Evolutionary conservation across 2,329 filamentous ascomycete genomes (phyloP), one percentile per base, ranked within the genome.

Genomic region (Trichoderma arundinaceum): DNA sequence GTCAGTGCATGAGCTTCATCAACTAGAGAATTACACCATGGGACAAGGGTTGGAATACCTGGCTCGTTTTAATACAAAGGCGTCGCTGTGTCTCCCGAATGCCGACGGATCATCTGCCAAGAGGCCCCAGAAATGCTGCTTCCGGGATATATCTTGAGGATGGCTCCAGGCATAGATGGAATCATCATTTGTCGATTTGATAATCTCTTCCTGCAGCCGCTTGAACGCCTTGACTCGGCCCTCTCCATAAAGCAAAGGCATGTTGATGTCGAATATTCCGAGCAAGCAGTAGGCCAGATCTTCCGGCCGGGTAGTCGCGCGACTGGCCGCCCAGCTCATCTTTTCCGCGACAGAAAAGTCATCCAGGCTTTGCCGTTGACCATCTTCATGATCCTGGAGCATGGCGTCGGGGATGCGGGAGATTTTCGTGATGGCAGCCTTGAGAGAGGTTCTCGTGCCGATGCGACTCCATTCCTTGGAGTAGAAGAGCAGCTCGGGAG

Each of bases 211-310:
- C 38, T 74, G 73, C 1, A 74, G 54, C 7, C 73, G 57, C 41
- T 69, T 72, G 65, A 74, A 74, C 1, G 73, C 72, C 22, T 74
- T 73, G 22, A 33, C 60, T 32, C 66, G 69, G 0, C 75, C 75
- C 53, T 77, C 74, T 3, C 75, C 74, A 13, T 76, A 77, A 0
- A 77, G 68, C 7, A 77, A 64, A 4, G 75, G 72, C 72, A 77
- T 77, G 46, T 75, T 72, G 46, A 77, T 75, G 57, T 73, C 68
- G 53, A 77, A 76, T 8, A 77, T 68, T 5, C 74, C 76, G 4
- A 77, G 61, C 4, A 77, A 68, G 52, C 72, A 77, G 51, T 77
- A 77, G 3, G 75, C 73, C 13, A 71, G 64, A 54, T 77, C 75
- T 53, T 77, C 75, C 7, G 68, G 64, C 0, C 74, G 68, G 8